Evolutionary conservation across 768 basidiomycete species (phyloP).

Genomic region (Mycena maculata): DNA sequence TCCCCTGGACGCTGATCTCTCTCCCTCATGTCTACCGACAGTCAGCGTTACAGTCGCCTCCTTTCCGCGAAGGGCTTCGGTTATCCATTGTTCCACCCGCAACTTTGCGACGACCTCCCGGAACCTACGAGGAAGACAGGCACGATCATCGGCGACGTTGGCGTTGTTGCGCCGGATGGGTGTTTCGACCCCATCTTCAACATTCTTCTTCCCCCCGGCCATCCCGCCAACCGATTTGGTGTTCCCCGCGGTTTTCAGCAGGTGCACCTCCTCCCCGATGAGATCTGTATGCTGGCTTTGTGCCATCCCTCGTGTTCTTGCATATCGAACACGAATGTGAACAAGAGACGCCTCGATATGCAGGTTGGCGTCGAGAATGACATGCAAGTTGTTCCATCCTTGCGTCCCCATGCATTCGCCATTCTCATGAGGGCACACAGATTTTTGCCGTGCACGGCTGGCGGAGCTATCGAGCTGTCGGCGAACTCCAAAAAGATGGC

Average conservation of each 20-base stretch:
- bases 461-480: slow-evolving; percentile 6
- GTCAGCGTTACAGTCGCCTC: slow-evolving; percentile 7
- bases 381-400: too few relatives aligned
- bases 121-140: neutral
- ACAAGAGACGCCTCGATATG: slow-evolving; percentile 6
- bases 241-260: too few relatives aligned
- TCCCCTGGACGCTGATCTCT: too few relatives aligned
- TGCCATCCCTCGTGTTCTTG: slow-evolving; percentile 6
- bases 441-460: neutral
- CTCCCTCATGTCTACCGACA: too few relatives aligned
- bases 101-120: slow-evolving; percentile 5
- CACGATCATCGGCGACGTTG: too few relatives aligned
- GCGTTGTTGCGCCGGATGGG: too few relatives aligned
- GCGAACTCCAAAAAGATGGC: slow-evolving; percentile 13
- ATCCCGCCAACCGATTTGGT: slow-evolving; percentile 10
- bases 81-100: slow-evolving; percentile 12
- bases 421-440: too few relatives aligned
- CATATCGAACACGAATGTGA: slow-evolving; percentile 9
- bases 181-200: too few relatives aligned
- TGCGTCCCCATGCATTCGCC: too few relatives aligned
- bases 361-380: too few relatives aligned
- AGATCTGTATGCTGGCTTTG: neutral
- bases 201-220: too few relatives aligned
- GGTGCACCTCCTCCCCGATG: too few relatives aligned
- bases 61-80: slow-evolving; percentile 4